These are phyloP conservation scores for Mikania micrantha DNA, from an alignment of 129 eudicot genomes.

Conservation along the genomic window DNA sequence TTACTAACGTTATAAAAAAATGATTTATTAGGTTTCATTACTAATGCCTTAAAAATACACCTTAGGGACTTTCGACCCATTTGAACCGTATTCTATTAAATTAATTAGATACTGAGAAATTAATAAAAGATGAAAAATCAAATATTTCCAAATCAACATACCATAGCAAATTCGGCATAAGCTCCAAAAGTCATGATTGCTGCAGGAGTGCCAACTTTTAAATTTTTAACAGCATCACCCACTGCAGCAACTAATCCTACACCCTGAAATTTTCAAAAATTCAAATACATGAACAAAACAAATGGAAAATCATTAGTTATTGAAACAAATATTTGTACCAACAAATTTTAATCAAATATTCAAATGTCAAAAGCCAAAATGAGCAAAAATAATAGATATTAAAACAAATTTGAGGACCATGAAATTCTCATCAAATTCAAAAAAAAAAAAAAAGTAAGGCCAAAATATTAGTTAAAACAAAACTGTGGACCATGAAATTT, in stretches of 20 bases:
- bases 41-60: neutral
- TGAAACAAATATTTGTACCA: no score
- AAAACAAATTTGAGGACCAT: neutral
- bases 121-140: neutral
- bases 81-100: neutral
- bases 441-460: neutral
- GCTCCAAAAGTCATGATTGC: conserved; percentile 88
- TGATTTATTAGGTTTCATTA: neutral
- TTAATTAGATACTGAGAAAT: neutral
- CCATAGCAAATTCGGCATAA: conserved; percentile 83
- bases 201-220: conserved; percentile 83
- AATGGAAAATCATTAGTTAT: no score
- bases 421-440: neutral
- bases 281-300: neutral
- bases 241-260: conserved; percentile 49
- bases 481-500: no score
- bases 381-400: no score
- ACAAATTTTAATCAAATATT: no score
- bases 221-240: conserved; percentile 68
- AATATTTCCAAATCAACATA: conserved; percentile 17
- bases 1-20: neutral
- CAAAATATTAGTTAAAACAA: neutral
- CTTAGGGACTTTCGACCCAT: neutral
- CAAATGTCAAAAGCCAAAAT: no score
- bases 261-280: conserved; percentile 30